Conservation (phyloP, 805 yeast genomes). For the Myxozyma lipomycoides region DNA sequence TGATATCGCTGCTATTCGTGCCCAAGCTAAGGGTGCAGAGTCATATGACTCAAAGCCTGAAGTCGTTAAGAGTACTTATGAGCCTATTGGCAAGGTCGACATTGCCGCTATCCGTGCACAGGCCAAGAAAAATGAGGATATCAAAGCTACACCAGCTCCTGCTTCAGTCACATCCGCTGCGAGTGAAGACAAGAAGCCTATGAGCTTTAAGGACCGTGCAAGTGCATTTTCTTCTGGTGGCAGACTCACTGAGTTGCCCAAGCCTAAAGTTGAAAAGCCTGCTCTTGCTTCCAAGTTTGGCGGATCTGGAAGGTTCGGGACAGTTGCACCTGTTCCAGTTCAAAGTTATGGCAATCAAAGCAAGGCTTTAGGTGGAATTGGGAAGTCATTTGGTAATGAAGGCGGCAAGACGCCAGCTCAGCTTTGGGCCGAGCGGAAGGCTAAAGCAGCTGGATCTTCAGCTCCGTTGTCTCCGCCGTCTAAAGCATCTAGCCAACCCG, state of each 20-base stretch:
- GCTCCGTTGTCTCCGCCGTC: conserved; percentile 12
- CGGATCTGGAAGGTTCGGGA: conserved; percentile 33
- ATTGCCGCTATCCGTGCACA: conserved; percentile 44
- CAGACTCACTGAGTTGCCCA: conserved; percentile 60
- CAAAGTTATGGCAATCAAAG: conserved; percentile 43
- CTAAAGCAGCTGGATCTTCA: conserved; percentile 37
- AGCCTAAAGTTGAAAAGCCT: conserved; percentile 50
- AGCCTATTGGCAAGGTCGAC: conserved; percentile 62
- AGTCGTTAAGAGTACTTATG: conserved; percentile 47
- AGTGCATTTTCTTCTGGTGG: conserved; percentile 34
- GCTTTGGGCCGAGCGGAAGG: conserved; percentile 89
- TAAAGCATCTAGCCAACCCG: conserved; percentile 26
- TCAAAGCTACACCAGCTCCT: conserved; percentile 8
- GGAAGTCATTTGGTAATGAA: conserved; percentile 57
- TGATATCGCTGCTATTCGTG: conserved; percentile 46
- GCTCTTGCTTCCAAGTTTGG: conserved; percentile 41
- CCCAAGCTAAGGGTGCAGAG: conserved; percentile 30
- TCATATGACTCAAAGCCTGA: conserved; percentile 21
- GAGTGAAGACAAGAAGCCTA: conserved; percentile 29
- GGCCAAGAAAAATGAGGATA: conserved; percentile 24
- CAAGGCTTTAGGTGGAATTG: conserved; percentile 43
- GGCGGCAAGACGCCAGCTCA: conserved; percentile 92
- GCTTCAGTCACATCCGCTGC: conserved; percentile 10
- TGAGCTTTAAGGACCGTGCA: conserved; percentile 34
- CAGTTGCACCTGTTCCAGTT: conserved; percentile 37